Conservation (phyloP, 2,329 filamentous ascomycete species). For the Fusarium continuum region DNA sequence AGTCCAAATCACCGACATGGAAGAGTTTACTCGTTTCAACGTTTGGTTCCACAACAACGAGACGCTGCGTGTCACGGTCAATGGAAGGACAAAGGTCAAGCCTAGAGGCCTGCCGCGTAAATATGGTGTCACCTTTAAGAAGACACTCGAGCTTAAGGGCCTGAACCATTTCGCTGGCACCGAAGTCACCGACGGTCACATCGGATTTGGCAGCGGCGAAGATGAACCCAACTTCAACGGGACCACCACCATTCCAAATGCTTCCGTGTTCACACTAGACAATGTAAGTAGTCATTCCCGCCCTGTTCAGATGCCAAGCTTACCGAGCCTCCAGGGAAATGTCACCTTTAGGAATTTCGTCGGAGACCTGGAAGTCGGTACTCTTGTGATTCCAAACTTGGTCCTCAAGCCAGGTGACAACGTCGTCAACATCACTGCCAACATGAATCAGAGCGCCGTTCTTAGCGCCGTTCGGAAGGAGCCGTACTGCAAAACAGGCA, state of each 20-base stretch:
- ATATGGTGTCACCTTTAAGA: constrained; percentile 64
- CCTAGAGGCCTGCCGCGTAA: constrained; percentile 59
- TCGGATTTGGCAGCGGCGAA: constrained; percentile 52
- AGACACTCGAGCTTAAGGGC: constrained; percentile 61
- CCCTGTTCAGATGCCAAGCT: background rate
- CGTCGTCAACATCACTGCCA: constrained; percentile 62
- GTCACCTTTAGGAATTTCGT: constrained; percentile 68
- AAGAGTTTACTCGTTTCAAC: constrained; percentile 65
- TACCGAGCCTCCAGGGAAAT: constrained; percentile 60
- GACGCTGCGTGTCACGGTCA: constrained; percentile 59
- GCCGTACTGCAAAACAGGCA: constrained; percentile 63
- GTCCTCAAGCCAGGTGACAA: constrained; percentile 68
- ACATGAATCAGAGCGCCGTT: constrained; percentile 60
- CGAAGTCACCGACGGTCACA: constrained; percentile 59
- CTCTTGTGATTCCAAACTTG: constrained; percentile 66
- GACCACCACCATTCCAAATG: constrained; percentile 69
- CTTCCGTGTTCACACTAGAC: constrained; percentile 69
- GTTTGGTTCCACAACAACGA: constrained; percentile 61
- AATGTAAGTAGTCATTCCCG: constrained; percentile 58
- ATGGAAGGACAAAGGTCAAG: constrained; percentile 62
- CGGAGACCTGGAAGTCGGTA: constrained; percentile 61
- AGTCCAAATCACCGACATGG: constrained; percentile 56
- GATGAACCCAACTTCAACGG: constrained; percentile 69
- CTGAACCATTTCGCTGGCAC: constrained; percentile 66
- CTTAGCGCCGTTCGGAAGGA: constrained; percentile 50